Base-by-base conservation (phyloP, 345 rosid genomes). In the Lepidium didymum region DNA sequence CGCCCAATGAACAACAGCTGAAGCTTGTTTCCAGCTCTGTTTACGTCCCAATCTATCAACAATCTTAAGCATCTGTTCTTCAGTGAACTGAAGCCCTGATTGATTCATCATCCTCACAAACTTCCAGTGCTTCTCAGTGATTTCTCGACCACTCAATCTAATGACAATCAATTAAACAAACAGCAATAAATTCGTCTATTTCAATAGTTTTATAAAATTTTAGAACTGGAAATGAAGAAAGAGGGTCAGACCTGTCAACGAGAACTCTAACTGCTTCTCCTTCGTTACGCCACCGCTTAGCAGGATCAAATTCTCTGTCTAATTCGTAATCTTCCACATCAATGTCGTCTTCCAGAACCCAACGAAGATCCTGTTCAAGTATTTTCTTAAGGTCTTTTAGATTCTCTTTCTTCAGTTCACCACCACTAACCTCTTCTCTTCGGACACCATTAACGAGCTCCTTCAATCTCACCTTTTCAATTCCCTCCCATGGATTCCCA, bases 401-500 rank as follows among this genome's bases (percentile, higher is more conserved):
- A 64, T 80, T 83, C 80, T 82, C 87, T 14, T 34, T 82, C 72
- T 78, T 84, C 79, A 78, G 34, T 56, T 69, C 64, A 49, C 75
- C 79, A 10, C 83, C 87, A 62, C 53, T 52, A 9, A 73, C 78
- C 62, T 82, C 94, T 46, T 75, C 75, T 52, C 78, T 72, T 13
- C 73, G 15, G 0, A 73, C 83, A 46, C 56, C 80, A 19, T 79
- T 50, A 0, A 86, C 88, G 16, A 84, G 78, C 79, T 88, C 94
- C 59, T 74, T 78, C 70, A 90, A 38, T 55, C 72, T 76, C 64
- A 81, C 81, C 59, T 56, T 83, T 80, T 87, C 94, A 15, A 88
- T 78, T 64, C 89, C 81, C 76, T 93, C 97, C 98, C 98, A 93
- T 5, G 97, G 98, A 77, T 78, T 83, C 54, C 97, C 97, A 35